Evolutionary conservation across 495 filamentous ascomycete genomes (phyloP).

Genomic region (Annulohypoxylon bovei): DNA sequence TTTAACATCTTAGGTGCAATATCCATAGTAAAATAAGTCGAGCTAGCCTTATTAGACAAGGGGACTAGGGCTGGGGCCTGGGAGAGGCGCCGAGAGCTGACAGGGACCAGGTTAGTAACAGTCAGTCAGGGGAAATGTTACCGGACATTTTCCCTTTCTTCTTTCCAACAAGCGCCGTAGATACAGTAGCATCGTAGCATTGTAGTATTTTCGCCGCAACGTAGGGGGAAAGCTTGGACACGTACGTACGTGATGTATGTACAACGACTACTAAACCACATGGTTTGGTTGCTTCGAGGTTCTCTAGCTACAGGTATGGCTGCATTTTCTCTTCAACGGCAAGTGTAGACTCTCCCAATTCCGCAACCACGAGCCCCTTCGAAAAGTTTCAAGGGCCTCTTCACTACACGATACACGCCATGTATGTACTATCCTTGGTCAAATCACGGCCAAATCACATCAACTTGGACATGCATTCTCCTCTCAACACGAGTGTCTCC

Average conservation of each 20-base stretch:
- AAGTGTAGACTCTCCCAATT: constrained; percentile 36
- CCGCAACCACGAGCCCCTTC: constrained; percentile 29
- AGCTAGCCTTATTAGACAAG: constrained; percentile 31
- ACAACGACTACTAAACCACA: constrained; percentile 42
- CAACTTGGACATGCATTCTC: constrained; percentile 28
- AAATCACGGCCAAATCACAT: constrained; percentile 19
- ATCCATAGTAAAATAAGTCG: constrained; percentile 12
- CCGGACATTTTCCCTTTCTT: constrained; percentile 38
- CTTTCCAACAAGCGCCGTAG: constrained; percentile 27
- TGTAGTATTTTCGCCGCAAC: constrained; percentile 38
- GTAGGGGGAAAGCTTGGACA: constrained; percentile 24
- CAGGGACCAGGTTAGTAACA: constrained; percentile 39
- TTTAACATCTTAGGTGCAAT: not conserved
- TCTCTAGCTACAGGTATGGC: constrained; percentile 21
- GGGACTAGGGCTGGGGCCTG: constrained; percentile 21
- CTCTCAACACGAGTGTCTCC: constrained; percentile 36
- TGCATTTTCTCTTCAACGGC: constrained; percentile 23
- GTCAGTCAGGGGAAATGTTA: constrained; percentile 45
- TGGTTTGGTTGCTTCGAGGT: constrained; percentile 49
- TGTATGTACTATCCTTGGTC: not conserved
- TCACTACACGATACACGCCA: constrained; percentile 16
- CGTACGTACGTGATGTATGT: constrained; percentile 12
- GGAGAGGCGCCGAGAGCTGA: constrained; percentile 31
- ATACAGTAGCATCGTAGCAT: constrained; percentile 19
- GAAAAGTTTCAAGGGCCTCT: constrained; percentile 31